Evolutionary conservation across 345 rosid species (phyloP).

Genomic region (Eucalyptus paniculata): DNA sequence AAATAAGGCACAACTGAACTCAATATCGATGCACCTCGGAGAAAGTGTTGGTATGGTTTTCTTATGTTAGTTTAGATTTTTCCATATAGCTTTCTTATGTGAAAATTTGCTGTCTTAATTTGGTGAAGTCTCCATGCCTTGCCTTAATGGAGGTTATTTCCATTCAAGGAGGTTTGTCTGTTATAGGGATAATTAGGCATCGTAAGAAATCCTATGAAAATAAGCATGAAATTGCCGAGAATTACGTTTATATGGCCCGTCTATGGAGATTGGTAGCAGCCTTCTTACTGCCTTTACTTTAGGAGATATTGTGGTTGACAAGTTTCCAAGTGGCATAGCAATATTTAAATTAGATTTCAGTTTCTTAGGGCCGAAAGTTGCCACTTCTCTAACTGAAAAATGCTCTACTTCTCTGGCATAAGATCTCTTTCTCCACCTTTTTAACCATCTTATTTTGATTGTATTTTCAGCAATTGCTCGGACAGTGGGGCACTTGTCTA

Average conservation of each 20-base stretch:
- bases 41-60: slow-evolving; percentile 74
- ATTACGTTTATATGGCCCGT: not conserved
- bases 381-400: not conserved
- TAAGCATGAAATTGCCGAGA: not conserved
- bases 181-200: not conserved
- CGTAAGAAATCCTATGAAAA: not conserved
- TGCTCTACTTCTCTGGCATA: not conserved
- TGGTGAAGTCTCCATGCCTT: not conserved
- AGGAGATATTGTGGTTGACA: not conserved
- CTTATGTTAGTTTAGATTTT: not conserved
- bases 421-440: not conserved
- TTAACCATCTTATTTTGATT: not conserved
- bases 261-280: not conserved
- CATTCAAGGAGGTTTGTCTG: not conserved
- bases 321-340: not conserved
- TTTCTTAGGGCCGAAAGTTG: not conserved
- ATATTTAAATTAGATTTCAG: not conserved
- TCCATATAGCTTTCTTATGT: not conserved
- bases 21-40: slow-evolving; percentile 94
- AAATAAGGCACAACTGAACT: slow-evolving; percentile 91
- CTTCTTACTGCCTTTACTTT: not conserved
- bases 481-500: slow-evolving; percentile 81
- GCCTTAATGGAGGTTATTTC: not conserved
- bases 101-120: not conserved
- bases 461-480: slow-evolving; percentile 68